Evolutionary conservation across 2,329 filamentous ascomycete genomes (phyloP).

Genomic region (Aspergillus calidoustus): DNA sequence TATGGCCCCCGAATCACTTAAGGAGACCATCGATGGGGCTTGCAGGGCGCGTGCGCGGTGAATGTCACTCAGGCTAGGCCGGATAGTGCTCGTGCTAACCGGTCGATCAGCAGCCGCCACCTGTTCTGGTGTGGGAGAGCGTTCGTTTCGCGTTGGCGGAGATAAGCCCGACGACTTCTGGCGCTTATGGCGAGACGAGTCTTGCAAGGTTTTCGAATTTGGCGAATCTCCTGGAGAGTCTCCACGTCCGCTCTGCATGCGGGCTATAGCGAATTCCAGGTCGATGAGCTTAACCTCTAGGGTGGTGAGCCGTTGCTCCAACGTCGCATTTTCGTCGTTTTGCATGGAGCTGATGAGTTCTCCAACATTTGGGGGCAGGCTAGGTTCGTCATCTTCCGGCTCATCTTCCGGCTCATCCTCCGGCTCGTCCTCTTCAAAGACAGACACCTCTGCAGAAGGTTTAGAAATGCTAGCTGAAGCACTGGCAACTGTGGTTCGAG

Average conservation of each 20-base stretch:
- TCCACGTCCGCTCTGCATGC: conserved; percentile 46
- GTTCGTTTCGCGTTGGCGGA: conserved; percentile 14
- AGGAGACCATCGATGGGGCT: conserved; percentile 36
- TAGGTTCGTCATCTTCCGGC: conserved; percentile 22
- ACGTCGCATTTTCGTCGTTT: conserved; percentile 42
- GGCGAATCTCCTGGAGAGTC: conserved; percentile 24
- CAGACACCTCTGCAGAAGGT: conserved; percentile 27
- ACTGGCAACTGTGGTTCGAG: conserved; percentile 35
- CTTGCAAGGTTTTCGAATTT: conserved; percentile 23
- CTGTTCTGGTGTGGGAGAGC: conserved; percentile 13
- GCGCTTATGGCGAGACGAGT: conserved; percentile 18
- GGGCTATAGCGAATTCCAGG: conserved; percentile 54
- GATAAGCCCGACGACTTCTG: conserved; percentile 25
- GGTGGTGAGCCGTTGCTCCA: conserved; percentile 54
- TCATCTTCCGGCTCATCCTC: conserved; percentile 15
- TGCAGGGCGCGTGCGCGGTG: conserved; percentile 32
- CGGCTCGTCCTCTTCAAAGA: conserved; percentile 24
- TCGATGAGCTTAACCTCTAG: conserved; percentile 57
- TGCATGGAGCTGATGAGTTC: conserved; percentile 46
- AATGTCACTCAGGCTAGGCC: conserved; percentile 37
- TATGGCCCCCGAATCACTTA: conserved; percentile 40
- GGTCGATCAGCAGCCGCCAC: conserved; percentile 28
- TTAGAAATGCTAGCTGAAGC: conserved; percentile 32
- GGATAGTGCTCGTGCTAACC: conserved; percentile 37
- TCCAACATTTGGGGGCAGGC: conserved; percentile 41